A percentile compares a stretch with the other conserved stretches of the same genome.
phyloP scores from a whole-genome alignment of 2,329 filamentous ascomycete species.

The Canariomyces notabilis region DNA sequence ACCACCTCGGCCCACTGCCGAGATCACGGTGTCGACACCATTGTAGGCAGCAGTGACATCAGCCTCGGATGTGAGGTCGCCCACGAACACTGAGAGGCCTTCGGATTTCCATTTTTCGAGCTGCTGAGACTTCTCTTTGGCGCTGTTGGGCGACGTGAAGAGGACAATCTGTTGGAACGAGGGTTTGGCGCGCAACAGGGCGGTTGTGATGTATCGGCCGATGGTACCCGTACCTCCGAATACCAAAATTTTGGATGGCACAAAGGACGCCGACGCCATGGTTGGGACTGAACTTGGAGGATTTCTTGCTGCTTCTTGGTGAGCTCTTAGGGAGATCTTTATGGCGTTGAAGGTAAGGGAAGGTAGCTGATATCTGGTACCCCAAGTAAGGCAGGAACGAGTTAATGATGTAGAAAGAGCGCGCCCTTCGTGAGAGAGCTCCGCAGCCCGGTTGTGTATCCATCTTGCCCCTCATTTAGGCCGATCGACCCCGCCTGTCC shows the following conservation, averaged over 20 bases:
- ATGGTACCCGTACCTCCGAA: slow-evolving; percentile 40
- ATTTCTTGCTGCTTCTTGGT: background rate
- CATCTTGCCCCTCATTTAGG: slow-evolving; percentile 15
- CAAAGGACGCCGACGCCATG: slow-evolving; percentile 17
- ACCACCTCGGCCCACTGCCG: slow-evolving; percentile 58
- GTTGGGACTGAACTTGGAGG: background rate
- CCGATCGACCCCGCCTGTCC: slow-evolving; percentile 5
- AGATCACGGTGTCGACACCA: slow-evolving; percentile 60
- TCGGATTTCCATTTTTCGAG: slow-evolving; percentile 40
- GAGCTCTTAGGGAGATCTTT: too few species aligned
- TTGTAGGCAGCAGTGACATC: slow-evolving; percentile 54
- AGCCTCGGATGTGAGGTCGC: slow-evolving; percentile 46
- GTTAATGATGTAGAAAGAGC: too few species aligned
- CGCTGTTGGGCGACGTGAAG: slow-evolving; percentile 44
- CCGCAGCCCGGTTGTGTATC: too few species aligned
- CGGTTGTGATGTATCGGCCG: slow-evolving; percentile 37
- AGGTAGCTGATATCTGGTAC: too few species aligned
- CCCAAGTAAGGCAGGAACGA: too few species aligned
- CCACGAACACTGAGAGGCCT: slow-evolving; percentile 51
- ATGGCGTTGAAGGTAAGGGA: too few species aligned
- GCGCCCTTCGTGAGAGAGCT: too few species aligned
- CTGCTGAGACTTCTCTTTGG: slow-evolving; percentile 43
- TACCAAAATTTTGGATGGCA: slow-evolving; percentile 29
- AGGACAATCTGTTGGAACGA: slow-evolving; percentile 32
- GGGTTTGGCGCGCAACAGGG: slow-evolving; percentile 33